Evolutionary conservation across 768 basidiomycete species (phyloP).

Genomic region (Phylloporus sp.): DNA sequence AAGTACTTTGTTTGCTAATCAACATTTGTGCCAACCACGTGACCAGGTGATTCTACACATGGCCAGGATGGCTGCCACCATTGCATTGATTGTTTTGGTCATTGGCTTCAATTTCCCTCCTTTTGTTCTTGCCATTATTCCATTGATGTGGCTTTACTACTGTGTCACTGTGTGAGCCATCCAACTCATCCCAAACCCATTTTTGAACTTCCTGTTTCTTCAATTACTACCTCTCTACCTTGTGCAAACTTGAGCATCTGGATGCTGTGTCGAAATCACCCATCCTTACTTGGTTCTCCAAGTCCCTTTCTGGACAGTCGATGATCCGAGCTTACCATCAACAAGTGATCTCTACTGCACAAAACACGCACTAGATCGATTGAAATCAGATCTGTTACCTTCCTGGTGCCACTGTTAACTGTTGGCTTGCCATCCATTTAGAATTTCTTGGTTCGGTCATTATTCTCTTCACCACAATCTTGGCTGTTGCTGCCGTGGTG

Average conservation of each 20-base stretch:
- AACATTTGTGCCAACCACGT: neutral
- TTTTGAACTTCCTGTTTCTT: neutral
- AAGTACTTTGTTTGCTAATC: neutral
- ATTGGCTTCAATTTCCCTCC: constrained; percentile 79
- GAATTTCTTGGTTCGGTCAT: constrained; percentile 81
- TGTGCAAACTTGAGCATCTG: constrained; percentile 81
- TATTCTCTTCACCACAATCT: constrained; percentile 63
- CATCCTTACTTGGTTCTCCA: constrained; percentile 86
- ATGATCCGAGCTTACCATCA: constrained; percentile 82
- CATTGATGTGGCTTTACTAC: constrained; percentile 74
- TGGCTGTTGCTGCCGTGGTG: constrained; percentile 66
- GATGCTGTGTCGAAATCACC: constrained; percentile 88
- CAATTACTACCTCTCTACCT: constrained; percentile 85
- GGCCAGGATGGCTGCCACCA: constrained; percentile 57
- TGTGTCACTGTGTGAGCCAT: constrained; percentile 67
- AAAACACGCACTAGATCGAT: constrained; percentile 73
- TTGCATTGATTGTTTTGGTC: constrained; percentile 60
- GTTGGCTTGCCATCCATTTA: constrained; percentile 82
- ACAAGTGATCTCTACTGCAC: constrained; percentile 58
- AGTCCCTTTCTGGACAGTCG: constrained; percentile 67
- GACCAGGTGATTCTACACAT: constrained; percentile 57
- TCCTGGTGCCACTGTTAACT: constrained; percentile 67
- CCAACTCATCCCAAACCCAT: neutral
- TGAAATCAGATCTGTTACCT: constrained; percentile 79
- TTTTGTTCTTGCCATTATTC: constrained; percentile 71